These are phyloP conservation scores for California macrophylla DNA, from an alignment of 441 rosid genomes.

Conservation along the genomic window DNA sequence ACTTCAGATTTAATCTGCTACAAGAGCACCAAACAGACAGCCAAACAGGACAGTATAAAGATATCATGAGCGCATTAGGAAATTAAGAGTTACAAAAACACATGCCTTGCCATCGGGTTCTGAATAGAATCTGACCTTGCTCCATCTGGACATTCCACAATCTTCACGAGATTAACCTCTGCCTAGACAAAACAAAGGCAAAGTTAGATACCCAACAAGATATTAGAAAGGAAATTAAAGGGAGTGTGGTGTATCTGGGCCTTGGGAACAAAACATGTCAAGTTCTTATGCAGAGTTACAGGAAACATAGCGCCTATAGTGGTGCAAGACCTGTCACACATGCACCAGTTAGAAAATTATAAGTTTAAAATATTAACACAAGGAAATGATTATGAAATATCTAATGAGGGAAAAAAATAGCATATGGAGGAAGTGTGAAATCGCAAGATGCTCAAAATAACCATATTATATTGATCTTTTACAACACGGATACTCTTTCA, in stretches of 20 bases:
- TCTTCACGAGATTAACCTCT: conserved; percentile 29
- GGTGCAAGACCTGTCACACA: conserved; percentile 65
- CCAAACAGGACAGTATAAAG: conserved; percentile 28
- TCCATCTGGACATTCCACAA: conserved; percentile 38
- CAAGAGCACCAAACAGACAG: not conserved
- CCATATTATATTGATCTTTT: conserved; percentile 3
- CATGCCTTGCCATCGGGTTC: conserved; percentile 53
- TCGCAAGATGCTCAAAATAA: conserved; percentile 10
- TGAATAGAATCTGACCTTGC: conserved; percentile 67
- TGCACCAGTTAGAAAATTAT: conserved; percentile 42
- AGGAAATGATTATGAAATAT: conserved; percentile 6
- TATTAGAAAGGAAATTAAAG: conserved; percentile 12
- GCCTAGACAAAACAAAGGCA: conserved; percentile 25
- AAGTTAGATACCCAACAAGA: conserved; percentile 16
- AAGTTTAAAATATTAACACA: conserved; percentile 21
- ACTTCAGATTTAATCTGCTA: conserved; percentile 31
- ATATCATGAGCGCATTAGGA: conserved; percentile 28
- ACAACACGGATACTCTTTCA: not conserved
- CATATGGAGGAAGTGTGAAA: conserved; percentile 1
- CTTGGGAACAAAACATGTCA: conserved; percentile 26
- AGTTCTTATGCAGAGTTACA: conserved; percentile 42
- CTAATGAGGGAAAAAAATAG: conserved; percentile 9
- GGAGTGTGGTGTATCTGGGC: conserved; percentile 23
- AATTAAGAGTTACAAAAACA: conserved; percentile 28
- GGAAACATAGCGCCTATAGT: conserved; percentile 42